Conservation (phyloP, 164 flowering plant species). For the Saururus chinensis region DNA sequence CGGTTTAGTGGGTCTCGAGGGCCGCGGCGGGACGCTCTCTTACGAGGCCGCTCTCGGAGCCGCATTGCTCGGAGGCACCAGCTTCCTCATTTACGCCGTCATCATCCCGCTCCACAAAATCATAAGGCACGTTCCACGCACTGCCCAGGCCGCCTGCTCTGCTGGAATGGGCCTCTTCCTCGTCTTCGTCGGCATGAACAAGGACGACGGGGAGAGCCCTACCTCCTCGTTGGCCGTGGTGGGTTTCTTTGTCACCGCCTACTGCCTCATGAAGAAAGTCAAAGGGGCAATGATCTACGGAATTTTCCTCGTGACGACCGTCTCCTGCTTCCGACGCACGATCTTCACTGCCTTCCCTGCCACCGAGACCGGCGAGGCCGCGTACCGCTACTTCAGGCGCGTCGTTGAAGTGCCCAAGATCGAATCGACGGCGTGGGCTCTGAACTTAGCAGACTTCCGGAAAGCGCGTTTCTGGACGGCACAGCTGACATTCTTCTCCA, state of each 20-base stretch:
- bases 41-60: slow-evolving; percentile 53
- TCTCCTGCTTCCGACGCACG: slow-evolving; percentile 85
- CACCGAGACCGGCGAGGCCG: slow-evolving; percentile 44
- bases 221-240: slow-evolving; percentile 75
- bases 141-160: slow-evolving; percentile 62
- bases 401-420: slow-evolving; percentile 71
- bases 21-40: slow-evolving; percentile 58
- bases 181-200: slow-evolving; percentile 79
- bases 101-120: slow-evolving; percentile 65
- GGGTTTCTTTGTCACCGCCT: slow-evolving; percentile 73
- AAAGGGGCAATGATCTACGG: slow-evolving; percentile 96
- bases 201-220: slow-evolving; percentile 82
- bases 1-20: slow-evolving; percentile 84
- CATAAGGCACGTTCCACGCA: slow-evolving; percentile 66
- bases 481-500: slow-evolving; percentile 63
- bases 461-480: slow-evolving; percentile 71
- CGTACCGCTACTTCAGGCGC: slow-evolving; percentile 51
- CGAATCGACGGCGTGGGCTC: slow-evolving; percentile 62
- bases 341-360: slow-evolving; percentile 63
- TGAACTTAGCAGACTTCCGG: slow-evolving; percentile 43
- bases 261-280: slow-evolving; percentile 52
- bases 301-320: slow-evolving; percentile 69
- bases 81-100: slow-evolving; percentile 55
- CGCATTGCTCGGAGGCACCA: slow-evolving; percentile 63
- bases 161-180: slow-evolving; percentile 88